Conservation (phyloP, 2,329 filamentous ascomycete species). For the Rasamsonia emersonii region DNA sequence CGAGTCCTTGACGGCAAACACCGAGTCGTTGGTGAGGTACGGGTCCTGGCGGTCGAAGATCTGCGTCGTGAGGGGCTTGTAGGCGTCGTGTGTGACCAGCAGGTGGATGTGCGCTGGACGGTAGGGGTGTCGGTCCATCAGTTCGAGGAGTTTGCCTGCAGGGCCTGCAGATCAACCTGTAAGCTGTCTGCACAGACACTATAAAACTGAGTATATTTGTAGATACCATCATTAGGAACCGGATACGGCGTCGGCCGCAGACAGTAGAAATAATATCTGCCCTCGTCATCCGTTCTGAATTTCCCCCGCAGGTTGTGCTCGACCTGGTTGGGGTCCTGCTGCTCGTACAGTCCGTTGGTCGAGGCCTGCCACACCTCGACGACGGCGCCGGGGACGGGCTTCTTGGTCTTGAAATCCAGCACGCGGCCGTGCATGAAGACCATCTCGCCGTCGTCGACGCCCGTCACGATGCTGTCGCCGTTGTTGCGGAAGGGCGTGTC, state of each 20-base stretch:
- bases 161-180: slow-evolving; percentile 33
- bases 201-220: neutral
- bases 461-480: slow-evolving; percentile 56
- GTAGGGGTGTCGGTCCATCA: slow-evolving; percentile 54
- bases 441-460: slow-evolving; percentile 43
- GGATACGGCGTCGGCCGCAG: slow-evolving; percentile 52
- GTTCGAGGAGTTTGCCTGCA: slow-evolving; percentile 47
- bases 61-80: slow-evolving; percentile 66
- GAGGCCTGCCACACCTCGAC: slow-evolving; percentile 76
- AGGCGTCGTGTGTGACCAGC: slow-evolving; percentile 44
- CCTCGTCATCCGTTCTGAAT: slow-evolving; percentile 58
- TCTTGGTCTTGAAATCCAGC: slow-evolving; percentile 49
- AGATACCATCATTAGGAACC: slow-evolving; percentile 43
- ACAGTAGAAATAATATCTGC: slow-evolving; percentile 55
- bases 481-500: slow-evolving; percentile 63
- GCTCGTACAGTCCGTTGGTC: slow-evolving; percentile 64
- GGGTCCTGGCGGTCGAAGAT: slow-evolving; percentile 62
- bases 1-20: slow-evolving; percentile 53
- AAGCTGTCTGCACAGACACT: slow-evolving; percentile 6
- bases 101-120: slow-evolving; percentile 55
- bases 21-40: slow-evolving; percentile 52
- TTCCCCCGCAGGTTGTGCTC: slow-evolving; percentile 68
- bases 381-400: slow-evolving; percentile 56
- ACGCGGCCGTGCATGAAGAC: slow-evolving; percentile 59
- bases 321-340: slow-evolving; percentile 61